Evolutionary conservation across 139 green algal genomes (phyloP).

Genomic region (Picochlorum sp.): DNA sequence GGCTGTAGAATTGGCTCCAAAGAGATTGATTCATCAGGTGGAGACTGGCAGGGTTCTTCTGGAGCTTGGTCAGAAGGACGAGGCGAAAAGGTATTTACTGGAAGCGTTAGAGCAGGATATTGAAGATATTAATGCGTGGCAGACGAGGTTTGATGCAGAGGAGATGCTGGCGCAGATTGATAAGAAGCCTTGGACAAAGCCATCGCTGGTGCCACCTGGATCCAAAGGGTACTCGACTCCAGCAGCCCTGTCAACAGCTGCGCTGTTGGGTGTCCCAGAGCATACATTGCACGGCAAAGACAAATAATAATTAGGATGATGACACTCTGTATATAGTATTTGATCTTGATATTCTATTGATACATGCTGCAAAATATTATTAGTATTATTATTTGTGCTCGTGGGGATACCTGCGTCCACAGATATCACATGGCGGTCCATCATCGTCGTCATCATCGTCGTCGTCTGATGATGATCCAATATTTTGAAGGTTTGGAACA

Average conservation of each 20-base stretch:
- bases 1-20: conserved; percentile 43
- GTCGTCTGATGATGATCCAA: neutral
- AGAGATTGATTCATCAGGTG: conserved; percentile 54
- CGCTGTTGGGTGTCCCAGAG: conserved; percentile 14
- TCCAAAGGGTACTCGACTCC: neutral
- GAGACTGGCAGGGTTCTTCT: conserved; percentile 47
- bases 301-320: too few relatives aligned
- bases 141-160: conserved; percentile 28
- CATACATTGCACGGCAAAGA: neutral
- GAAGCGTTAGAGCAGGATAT: conserved; percentile 16
- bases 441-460: neutral
- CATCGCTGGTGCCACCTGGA: conserved; percentile 18
- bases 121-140: conserved; percentile 34
- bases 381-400: neutral
- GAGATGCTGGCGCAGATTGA: conserved; percentile 23
- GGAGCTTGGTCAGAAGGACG: conserved; percentile 20
- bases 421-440: neutral
- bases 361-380: neutral
- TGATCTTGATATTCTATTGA: too few relatives aligned
- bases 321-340: too few relatives aligned
- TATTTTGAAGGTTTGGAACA: neutral
- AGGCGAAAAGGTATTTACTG: conserved; percentile 6
- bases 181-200: conserved; percentile 16
- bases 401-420: neutral
- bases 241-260: conserved; percentile 25